Conservation (phyloP, 345 rosid species). For the Syzygium grande region DNA sequence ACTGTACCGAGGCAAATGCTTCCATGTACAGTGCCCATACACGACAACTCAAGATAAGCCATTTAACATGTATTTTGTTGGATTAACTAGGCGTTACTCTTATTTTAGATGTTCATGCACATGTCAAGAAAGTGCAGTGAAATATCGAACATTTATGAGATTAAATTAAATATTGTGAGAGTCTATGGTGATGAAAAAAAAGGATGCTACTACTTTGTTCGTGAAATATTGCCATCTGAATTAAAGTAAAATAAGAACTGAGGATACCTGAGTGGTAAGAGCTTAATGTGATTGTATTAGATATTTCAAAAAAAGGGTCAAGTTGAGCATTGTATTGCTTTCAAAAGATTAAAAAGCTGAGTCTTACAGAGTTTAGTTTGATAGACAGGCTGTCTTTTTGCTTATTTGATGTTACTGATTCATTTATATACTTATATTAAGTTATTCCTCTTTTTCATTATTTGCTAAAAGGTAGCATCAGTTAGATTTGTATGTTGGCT, state of each 20-base stretch:
- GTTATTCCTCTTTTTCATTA: not conserved
- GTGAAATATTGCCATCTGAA: not conserved
- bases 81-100: not conserved
- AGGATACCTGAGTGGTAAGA: not conserved
- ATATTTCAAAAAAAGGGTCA: not conserved
- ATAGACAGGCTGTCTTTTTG: not conserved
- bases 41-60: not conserved
- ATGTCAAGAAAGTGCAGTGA: not conserved
- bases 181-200: not conserved
- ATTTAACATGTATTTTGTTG: not conserved
- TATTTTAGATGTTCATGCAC: not conserved
- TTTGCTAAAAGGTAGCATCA: not conserved
- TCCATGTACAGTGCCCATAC: not conserved
- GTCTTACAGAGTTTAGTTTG: not conserved
- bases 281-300: not conserved
- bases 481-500: not conserved
- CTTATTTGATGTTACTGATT: not conserved
- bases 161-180: not conserved
- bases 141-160: not conserved
- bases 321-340: not conserved
- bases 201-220: not conserved
- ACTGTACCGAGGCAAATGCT: not conserved
- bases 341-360: not conserved
- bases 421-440: not conserved
- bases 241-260: not conserved